Percentiles rank a stretch among this genome's conserved stretches.
phyloP scores from a whole-genome alignment of 148 eudicot species.

The Cornus florida region DNA sequence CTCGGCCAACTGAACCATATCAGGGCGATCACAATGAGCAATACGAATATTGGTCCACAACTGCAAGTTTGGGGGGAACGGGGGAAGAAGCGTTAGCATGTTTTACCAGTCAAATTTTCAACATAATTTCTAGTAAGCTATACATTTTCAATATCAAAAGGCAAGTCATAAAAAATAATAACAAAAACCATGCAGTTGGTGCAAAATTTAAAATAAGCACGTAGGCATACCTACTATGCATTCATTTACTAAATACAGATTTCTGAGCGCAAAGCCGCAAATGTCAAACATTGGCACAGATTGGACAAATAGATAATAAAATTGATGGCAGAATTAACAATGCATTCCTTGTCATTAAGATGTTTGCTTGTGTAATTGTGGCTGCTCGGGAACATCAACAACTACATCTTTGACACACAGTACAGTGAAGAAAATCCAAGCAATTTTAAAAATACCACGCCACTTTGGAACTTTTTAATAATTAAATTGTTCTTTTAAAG shows the following conservation, averaged over 20 bases:
- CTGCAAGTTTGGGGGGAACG: slow-evolving; percentile 31
- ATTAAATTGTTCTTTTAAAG: not conserved
- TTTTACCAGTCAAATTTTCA: not conserved
- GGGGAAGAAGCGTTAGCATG: slow-evolving; percentile 20
- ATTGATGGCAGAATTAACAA: not conserved
- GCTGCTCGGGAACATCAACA: not conserved
- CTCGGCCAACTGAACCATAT: slow-evolving; percentile 48
- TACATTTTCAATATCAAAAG: not conserved
- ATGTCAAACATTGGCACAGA: not conserved
- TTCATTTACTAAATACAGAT: not conserved
- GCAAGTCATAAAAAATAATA: not conserved
- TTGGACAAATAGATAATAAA: not conserved
- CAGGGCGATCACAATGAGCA: slow-evolving; percentile 49
- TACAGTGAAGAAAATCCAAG: too few relatives aligned
- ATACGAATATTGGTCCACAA: slow-evolving; percentile 53
- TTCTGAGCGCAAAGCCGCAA: not conserved
- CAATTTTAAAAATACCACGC: not conserved
- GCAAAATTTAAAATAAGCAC: not conserved
- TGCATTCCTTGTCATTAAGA: too few relatives aligned
- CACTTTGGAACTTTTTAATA: not conserved
- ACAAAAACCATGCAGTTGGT: not conserved
- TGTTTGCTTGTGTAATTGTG: too few relatives aligned
- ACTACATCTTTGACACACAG: not conserved
- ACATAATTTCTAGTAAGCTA: not conserved
- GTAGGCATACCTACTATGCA: not conserved